Percentiles rank a stretch among this genome's conserved stretches.
These are phyloP conservation scores for Trichoderma koningiopsis DNA, from an alignment of 2,329 filamentous ascomycete genomes.

Conservation along the genomic window DNA sequence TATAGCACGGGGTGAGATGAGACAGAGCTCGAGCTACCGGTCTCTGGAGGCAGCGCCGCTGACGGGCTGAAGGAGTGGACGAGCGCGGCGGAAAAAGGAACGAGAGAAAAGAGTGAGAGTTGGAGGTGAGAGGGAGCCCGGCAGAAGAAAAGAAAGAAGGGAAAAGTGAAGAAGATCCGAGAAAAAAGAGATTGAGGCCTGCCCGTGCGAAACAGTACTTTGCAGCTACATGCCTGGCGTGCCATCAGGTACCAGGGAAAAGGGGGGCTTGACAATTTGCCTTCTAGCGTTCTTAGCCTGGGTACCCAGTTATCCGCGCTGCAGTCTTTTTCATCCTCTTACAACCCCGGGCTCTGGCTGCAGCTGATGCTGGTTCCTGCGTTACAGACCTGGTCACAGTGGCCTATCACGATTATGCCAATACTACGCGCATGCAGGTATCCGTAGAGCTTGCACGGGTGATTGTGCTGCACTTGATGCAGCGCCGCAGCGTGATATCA, in stretches of 20 bases:
- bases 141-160: background rate
- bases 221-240: background rate
- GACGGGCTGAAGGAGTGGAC: slow-evolving; percentile 13
- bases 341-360: slow-evolving; percentile 3
- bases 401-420: background rate
- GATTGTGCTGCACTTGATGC: background rate
- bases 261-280: slow-evolving; percentile 21
- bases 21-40: slow-evolving; percentile 8
- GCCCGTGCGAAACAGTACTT: background rate
- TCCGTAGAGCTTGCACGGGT: background rate
- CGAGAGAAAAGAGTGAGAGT: background rate
- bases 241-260: slow-evolving; percentile 17
- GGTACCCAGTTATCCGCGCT: background rate
- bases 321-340: background rate
- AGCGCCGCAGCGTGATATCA: background rate
- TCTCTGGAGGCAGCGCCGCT: slow-evolving; percentile 12
- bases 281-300: slow-evolving; percentile 4
- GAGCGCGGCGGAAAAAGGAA: background rate
- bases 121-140: background rate
- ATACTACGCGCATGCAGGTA: background rate
- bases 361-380: slow-evolving; percentile 12
- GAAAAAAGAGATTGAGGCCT: slow-evolving; percentile 15
- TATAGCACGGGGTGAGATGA: background rate
- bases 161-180: background rate
- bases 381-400: slow-evolving; percentile 7